Evolutionary conservation across 2,329 filamentous ascomycete genomes (phyloP).

Genomic region (Plectosphaerella sp.): DNA sequence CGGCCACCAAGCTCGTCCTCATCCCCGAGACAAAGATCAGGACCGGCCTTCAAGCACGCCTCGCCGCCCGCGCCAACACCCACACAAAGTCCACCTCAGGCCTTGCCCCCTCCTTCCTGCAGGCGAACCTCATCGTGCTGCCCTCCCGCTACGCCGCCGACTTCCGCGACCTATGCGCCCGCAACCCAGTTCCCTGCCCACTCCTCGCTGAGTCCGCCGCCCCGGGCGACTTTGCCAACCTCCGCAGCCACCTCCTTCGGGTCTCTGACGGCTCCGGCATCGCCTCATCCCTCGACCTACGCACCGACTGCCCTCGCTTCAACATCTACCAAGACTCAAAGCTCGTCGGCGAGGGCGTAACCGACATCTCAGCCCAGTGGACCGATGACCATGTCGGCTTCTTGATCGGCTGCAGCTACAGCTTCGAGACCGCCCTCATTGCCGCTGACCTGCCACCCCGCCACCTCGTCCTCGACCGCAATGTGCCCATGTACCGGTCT

Average conservation of each 20-base stretch:
- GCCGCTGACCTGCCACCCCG: conserved; percentile 44
- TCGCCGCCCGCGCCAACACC: conserved; percentile 34
- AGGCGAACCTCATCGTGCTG: conserved; percentile 59
- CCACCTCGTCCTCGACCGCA: conserved; percentile 42
- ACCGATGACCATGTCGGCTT: conserved; percentile 55
- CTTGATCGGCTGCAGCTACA: conserved; percentile 60
- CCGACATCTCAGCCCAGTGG: conserved; percentile 48
- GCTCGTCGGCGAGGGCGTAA: conserved; percentile 28
- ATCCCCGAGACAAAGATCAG: conserved; percentile 3
- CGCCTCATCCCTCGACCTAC: conserved; percentile 45
- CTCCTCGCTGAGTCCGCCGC: conserved; percentile 47
- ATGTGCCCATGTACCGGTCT: conserved; percentile 60
- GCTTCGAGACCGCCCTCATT: conserved; percentile 54
- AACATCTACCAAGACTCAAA: conserved; percentile 50
- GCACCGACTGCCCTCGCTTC: conserved; percentile 54
- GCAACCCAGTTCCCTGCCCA: conserved; percentile 60
- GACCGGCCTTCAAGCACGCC: conserved; percentile 34
- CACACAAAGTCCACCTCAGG: conserved; percentile 45
- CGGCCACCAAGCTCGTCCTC: neutral
- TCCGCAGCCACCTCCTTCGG: conserved; percentile 26
- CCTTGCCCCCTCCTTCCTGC: conserved; percentile 49
- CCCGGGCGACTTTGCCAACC: conserved; percentile 33
- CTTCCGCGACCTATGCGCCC: conserved; percentile 53
- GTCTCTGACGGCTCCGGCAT: conserved; percentile 18
- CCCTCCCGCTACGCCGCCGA: conserved; percentile 51